phyloP scores from a whole-genome alignment of 2,329 filamentous ascomycete species.

The Xylariales sp. region DNA sequence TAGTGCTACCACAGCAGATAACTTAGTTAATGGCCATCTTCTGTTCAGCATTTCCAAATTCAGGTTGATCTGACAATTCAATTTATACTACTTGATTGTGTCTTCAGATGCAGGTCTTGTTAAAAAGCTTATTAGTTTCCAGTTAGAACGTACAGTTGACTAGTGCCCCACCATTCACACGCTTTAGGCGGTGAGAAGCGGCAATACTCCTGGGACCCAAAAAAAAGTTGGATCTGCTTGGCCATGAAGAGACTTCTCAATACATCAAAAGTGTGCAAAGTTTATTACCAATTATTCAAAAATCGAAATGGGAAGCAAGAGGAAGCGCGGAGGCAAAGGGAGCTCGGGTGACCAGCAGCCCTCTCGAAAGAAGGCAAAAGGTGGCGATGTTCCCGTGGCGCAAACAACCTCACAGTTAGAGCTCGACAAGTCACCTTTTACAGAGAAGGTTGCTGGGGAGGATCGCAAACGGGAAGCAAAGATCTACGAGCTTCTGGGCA shows the following conservation, averaged over 20 bases:
- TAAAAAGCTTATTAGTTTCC: no score
- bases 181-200: neutral
- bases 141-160: no score
- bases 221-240: conserved; percentile 5
- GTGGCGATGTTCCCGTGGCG: conserved; percentile 18
- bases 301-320: conserved; percentile 35
- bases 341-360: conserved; percentile 19
- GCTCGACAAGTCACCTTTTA: conserved; percentile 41
- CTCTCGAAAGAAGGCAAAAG: conserved; percentile 31
- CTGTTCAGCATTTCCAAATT: no score
- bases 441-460: conserved; percentile 45
- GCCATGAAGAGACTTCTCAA: neutral
- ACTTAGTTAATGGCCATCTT: no score
- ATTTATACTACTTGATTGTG: no score
- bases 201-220: conserved; percentile 1
- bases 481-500: conserved; percentile 58
- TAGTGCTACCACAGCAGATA: no score
- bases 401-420: conserved; percentile 18
- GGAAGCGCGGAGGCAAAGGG: conserved; percentile 34
- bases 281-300: neutral
- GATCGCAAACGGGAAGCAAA: conserved; percentile 54
- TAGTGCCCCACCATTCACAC: no score
- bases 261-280: neutral
- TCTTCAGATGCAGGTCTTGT: no score
- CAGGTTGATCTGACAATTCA: no score